Percentiles rank a stretch among this genome's conserved stretches.
phyloP scores from a whole-genome alignment of 1,139 yeast genomes.

The Kurtzmaniella quercitrusa region DNA sequence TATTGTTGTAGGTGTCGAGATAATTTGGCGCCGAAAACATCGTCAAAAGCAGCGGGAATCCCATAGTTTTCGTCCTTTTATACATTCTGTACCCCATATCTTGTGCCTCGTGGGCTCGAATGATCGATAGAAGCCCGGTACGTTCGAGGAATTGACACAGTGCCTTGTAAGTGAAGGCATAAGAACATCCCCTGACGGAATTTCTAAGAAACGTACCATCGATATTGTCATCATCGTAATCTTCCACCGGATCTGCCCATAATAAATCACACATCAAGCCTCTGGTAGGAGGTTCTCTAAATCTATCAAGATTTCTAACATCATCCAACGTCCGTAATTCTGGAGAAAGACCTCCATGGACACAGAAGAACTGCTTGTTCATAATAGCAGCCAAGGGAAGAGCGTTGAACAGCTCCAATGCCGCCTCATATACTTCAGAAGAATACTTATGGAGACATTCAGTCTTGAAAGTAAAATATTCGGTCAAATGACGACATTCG shows the following conservation, averaged over 20 bases:
- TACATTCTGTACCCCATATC: slow-evolving; percentile 97
- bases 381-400: slow-evolving; percentile 90
- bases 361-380: slow-evolving; percentile 94
- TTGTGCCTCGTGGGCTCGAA: slow-evolving; percentile 97
- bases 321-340: slow-evolving; percentile 72
- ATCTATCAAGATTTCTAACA: slow-evolving; percentile 66
- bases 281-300: slow-evolving; percentile 88
- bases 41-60: slow-evolving; percentile 90
- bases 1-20: slow-evolving; percentile 87
- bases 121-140: slow-evolving; percentile 75
- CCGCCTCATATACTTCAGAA: slow-evolving; percentile 61
- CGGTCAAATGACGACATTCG: slow-evolving; percentile 91
- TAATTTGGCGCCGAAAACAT: slow-evolving; percentile 96
- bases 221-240: slow-evolving; percentile 66
- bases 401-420: slow-evolving; percentile 78
- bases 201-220: slow-evolving; percentile 58
- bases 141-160: slow-evolving; percentile 76
- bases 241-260: slow-evolving; percentile 95
- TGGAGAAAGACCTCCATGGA: slow-evolving; percentile 96
- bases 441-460: slow-evolving; percentile 90
- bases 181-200: slow-evolving; percentile 88
- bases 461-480: slow-evolving; percentile 86
- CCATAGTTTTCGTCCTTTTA: slow-evolving; percentile 77
- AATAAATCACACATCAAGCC: slow-evolving; percentile 93
- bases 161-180: slow-evolving; percentile 82